phyloP scores from a whole-genome alignment of 2,329 filamentous ascomycete species.

The Phoma sp. region DNA sequence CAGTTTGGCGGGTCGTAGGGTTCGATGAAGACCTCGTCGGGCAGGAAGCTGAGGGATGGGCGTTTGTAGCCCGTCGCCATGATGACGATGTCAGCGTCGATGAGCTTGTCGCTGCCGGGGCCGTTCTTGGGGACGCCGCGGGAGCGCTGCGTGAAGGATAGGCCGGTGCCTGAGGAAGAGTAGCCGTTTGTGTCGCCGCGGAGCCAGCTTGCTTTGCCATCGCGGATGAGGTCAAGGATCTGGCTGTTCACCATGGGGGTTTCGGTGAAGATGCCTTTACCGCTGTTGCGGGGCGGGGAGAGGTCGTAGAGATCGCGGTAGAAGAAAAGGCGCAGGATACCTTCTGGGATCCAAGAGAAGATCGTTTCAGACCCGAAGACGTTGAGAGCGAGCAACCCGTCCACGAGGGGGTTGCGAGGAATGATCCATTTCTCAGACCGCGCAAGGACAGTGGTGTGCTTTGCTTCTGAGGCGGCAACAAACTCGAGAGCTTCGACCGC shows the following conservation, averaged over 20 bases:
- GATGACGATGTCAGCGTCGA: constrained; percentile 78
- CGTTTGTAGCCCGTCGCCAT: constrained; percentile 84
- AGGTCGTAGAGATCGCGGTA: constrained; percentile 81
- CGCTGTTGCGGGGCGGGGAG: constrained; percentile 60
- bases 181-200: constrained; percentile 78
- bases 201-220: constrained; percentile 76
- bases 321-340: constrained; percentile 76
- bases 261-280: constrained; percentile 78
- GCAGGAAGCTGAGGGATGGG: constrained; percentile 75
- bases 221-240: constrained; percentile 76
- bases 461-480: constrained; percentile 69
- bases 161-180: constrained; percentile 66
- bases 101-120: constrained; percentile 68
- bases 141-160: constrained; percentile 73
- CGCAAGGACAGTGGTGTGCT: constrained; percentile 74
- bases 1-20: constrained; percentile 82
- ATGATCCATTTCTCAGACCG: constrained; percentile 89
- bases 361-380: constrained; percentile 78
- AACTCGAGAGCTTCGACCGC: constrained; percentile 86
- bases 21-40: constrained; percentile 72
- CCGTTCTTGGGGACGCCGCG: constrained; percentile 79
- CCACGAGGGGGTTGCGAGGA: constrained; percentile 76
- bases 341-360: constrained; percentile 79
- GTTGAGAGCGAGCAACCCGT: constrained; percentile 76
- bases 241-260: constrained; percentile 89